Base-by-base conservation (phyloP, 495 filamentous ascomycete genomes). In the Astrothelium subdiscretum region DNA sequence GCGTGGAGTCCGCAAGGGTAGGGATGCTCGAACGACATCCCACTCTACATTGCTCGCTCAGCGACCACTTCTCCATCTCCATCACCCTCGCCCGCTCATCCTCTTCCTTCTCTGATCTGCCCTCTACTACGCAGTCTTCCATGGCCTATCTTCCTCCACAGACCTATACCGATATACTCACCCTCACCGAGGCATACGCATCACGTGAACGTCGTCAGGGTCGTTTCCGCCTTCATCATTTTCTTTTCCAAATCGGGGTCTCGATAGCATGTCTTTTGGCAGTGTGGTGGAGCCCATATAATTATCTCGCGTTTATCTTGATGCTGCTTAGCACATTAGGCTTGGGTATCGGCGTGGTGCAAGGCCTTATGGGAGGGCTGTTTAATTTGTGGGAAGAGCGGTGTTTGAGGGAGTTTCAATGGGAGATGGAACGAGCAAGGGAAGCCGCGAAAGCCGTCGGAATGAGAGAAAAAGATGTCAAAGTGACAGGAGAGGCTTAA, bases 51-150 rank as follows among this genome's bases (percentile, higher is more conserved):
- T 96, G 90, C 72, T 92, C 89, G 0, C 77, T 98, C 38, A 95
- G 89, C 65, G 92, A 98, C 70, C 94, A 98, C 71, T 97, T 96
- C 72, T 88, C 89, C 32, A 84, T 97, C 42, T 85, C 90, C 71
- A 80, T 85, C 3, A 86, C 82, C 0, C 71, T 92, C 64, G 75
- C n/a, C 74, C 79, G 73, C 76, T 42, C 24, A 1, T 57, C 62
- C 29, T 1, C 35, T 71, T 70, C 32, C 20, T 31, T 32, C 31
- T 22, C 32, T 31, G n/a, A n/a, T n/a, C n/a, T n/a, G n/a, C 42
- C 62, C 31, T n/a, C 54, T 11, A 10, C 2, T n/a, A n/a, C n/a
- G n/a, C n/a, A n/a, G n/a, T n/a, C n/a, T 2, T 31, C 59, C 24
- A 13, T 32, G 6, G 4, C 43, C 43, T 48, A 15, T 22, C 43